These are phyloP conservation scores for Ochetophila trinervis DNA, from an alignment of 306 rosid genomes.

Conservation along the genomic window DNA sequence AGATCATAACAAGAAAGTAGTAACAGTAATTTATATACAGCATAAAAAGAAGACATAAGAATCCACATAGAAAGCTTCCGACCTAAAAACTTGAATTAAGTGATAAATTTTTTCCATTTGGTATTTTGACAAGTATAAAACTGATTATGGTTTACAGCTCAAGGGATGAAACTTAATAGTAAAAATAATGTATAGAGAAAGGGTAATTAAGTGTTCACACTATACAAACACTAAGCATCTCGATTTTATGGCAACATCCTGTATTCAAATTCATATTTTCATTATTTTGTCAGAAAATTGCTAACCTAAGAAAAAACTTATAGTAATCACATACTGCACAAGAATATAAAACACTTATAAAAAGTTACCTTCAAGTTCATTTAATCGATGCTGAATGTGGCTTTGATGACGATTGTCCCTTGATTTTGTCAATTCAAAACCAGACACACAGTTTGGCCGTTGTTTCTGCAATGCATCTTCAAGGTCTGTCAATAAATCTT, in stretches of 20 bases:
- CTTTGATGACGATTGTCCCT: conserved; percentile 54
- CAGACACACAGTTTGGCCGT: conserved; percentile 43
- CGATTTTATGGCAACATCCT: too few species aligned
- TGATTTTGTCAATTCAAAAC: conserved; percentile 48
- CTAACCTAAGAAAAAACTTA: not conserved
- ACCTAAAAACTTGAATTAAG: too few species aligned
- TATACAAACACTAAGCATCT: too few species aligned
- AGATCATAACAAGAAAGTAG: conserved; percentile 7
- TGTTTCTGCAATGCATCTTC: conserved; percentile 61
- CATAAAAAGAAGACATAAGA: not conserved
- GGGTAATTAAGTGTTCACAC: too few species aligned
- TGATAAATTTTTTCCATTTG: too few species aligned
- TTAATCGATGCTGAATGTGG: conserved; percentile 61
- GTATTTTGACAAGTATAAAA: too few species aligned
- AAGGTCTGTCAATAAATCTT: conserved; percentile 56
- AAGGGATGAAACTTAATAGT: too few species aligned
- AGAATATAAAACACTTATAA: not conserved
- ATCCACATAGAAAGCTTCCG: not conserved
- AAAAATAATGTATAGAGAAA: too few species aligned
- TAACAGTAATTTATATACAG: conserved; percentile 6
- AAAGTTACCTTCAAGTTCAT: conserved; percentile 75
- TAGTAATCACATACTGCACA: not conserved
- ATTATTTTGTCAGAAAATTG: too few species aligned
- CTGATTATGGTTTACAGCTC: too few species aligned
- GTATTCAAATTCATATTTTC: too few species aligned